Evolutionary conservation across 306 rosid species (phyloP).

Genomic region (Prunus mongolica): DNA sequence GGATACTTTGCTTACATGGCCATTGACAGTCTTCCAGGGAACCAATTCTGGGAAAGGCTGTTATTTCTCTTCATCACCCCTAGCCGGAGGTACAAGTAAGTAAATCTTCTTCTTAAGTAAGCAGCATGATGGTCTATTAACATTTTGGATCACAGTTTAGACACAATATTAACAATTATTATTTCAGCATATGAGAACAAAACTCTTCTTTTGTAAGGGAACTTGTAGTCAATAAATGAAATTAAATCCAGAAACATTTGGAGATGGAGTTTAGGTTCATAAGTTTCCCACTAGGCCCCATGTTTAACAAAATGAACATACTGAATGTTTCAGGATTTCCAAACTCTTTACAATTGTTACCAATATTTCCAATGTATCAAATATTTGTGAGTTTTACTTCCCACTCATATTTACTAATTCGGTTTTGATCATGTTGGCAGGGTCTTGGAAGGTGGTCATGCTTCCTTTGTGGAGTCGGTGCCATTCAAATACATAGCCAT

Average conservation of each 20-base stretch:
- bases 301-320: not conserved
- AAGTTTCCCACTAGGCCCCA: not conserved
- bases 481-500: slow-evolving; percentile 49
- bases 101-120: slow-evolving; percentile 1
- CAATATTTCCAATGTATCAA: not conserved
- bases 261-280: not conserved
- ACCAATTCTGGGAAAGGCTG: slow-evolving; percentile 84
- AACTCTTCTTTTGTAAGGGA: not conserved
- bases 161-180: too few relatives aligned
- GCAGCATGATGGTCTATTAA: not conserved
- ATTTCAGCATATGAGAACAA: not conserved
- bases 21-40: slow-evolving; percentile 91
- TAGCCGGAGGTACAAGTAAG: slow-evolving; percentile 70
- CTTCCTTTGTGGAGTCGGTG: slow-evolving; percentile 75
- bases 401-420: not conserved
- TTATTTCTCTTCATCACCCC: slow-evolving; percentile 64
- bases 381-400: not conserved
- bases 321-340: not conserved
- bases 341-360: not conserved
- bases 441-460: slow-evolving; percentile 70
- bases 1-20: slow-evolving; percentile 94
- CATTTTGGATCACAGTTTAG: not conserved
- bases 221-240: not conserved
- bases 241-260: too few relatives aligned
- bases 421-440: slow-evolving; percentile 31